Evolutionary conservation across 345 rosid genomes (phyloP).

Genomic region (Kernera saxatilis): DNA sequence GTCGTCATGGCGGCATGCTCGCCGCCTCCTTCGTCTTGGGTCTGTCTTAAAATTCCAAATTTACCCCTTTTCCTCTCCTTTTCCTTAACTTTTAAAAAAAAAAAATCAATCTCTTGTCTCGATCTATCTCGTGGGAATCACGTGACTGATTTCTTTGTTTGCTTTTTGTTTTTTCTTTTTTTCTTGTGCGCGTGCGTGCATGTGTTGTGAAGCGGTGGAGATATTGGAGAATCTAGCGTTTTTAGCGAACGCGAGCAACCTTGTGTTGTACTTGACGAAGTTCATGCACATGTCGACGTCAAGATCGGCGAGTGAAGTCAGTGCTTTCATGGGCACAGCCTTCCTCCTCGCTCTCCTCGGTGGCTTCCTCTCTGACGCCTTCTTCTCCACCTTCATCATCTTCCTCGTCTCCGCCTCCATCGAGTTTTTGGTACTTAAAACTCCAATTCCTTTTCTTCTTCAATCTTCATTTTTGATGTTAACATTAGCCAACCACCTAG

Average conservation of each 20-base stretch:
- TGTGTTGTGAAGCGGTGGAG: constrained; percentile 51
- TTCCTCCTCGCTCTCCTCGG: constrained; percentile 72
- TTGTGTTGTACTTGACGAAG: constrained; percentile 50
- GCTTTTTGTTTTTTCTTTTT: not conserved
- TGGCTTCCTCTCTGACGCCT: constrained; percentile 67
- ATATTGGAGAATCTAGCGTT: constrained; percentile 76
- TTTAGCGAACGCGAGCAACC: constrained; percentile 70
- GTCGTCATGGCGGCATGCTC: constrained; percentile 67
- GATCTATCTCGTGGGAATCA: not conserved
- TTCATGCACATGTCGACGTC: constrained; percentile 58
- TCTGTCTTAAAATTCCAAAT: constrained; percentile 17
- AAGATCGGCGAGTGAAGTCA: constrained; percentile 54
- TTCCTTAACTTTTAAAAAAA: not conserved
- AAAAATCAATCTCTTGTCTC: not conserved
- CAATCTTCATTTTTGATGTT: not conserved
- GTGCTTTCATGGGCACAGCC: constrained; percentile 73
- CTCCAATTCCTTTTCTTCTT: not conserved
- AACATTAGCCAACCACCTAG: not conserved
- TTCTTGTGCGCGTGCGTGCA: not conserved
- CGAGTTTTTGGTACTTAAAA: constrained; percentile 50
- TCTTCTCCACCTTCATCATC: constrained; percentile 52
- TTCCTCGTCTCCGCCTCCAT: constrained; percentile 53
- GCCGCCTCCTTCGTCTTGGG: constrained; percentile 69
- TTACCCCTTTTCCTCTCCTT: not conserved
- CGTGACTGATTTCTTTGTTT: not conserved